phyloP scores from a whole-genome alignment of 1,284 basidiomycete genomes.

The Cerrena zonata region DNA sequence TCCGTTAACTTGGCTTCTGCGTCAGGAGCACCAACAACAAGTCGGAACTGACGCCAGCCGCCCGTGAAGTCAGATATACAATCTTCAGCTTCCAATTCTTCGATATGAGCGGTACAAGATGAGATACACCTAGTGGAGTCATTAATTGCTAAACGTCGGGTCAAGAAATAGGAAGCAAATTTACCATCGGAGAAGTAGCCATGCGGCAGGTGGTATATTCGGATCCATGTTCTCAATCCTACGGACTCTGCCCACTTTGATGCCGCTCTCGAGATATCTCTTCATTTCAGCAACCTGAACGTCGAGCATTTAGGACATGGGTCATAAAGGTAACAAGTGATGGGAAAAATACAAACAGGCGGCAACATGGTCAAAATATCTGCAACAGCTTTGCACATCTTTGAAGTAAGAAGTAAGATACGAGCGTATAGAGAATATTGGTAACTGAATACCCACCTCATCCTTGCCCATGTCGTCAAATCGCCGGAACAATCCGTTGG shows the following conservation, averaged over 20 bases:
- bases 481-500: constrained; percentile 21
- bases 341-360: constrained; percentile 29
- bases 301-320: too few relatives aligned
- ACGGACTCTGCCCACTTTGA: constrained; percentile 41
- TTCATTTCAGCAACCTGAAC: constrained; percentile 54
- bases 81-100: constrained; percentile 42
- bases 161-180: constrained; percentile 8
- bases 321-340: background rate
- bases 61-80: constrained; percentile 30
- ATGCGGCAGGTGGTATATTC: constrained; percentile 46
- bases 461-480: constrained; percentile 39
- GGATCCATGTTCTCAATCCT: constrained; percentile 45
- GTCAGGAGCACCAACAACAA: constrained; percentile 62
- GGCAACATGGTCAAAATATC: constrained; percentile 44
- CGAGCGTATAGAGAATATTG: background rate
- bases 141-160: background rate
- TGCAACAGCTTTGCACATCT: constrained; percentile 43
- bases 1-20: constrained; percentile 55
- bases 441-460: constrained; percentile 26
- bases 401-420: background rate
- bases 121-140: constrained; percentile 46
- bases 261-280: constrained; percentile 45
- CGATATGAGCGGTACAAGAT: constrained; percentile 60
- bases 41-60: constrained; percentile 53
- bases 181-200: constrained; percentile 56